Base-by-base conservation (phyloP, 768 basidiomycete species). In the Lactarius trivialis region DNA sequence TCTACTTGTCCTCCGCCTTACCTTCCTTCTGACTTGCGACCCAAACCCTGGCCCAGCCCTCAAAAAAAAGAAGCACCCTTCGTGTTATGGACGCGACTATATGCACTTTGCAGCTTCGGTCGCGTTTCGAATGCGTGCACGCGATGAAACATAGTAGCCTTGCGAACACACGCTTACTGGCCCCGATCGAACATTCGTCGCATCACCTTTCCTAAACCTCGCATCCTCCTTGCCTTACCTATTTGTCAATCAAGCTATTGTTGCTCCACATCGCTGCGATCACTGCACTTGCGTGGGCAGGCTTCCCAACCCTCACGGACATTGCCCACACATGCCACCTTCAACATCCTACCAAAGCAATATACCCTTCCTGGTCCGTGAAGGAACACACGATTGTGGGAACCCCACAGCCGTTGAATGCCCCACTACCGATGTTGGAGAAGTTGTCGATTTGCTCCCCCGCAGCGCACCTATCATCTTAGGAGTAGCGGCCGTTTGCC, bases 181-280 rank as follows among this genome's bases (percentile, higher is more conserved):
- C 37, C 6, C n/a, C 33, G 58, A 64, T 64, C 54, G 58, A 34
- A 41, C 19, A 7, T 32, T 51, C 48, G 24, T 50, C n/a, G 24
- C 32, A 34, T 54, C 30, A 24, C 52, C 53, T 54, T 58, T 26
- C 43, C 26, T 14, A 4, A 28, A 59, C 57, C 62, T 63, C 53
- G 48, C 53, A 33, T 64, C n/a, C 45, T 55, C 54, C 63, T 60
- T 26, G 32, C 54, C 32, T 59, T 33, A 8, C 36, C 43, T 45
- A 48, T 48, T 58, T 37, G 43, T 30, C 37, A 32, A 57, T 14
- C 39, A 26, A 32, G n/a, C 30, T 26, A 14, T n/a, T 37, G 11
- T 32, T 26, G 4, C 37, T 59, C 51, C 49, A 43, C 39, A 39
- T 49, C 26, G 11, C 49, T 21, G 36, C 36, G 34, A 9, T 51